These are phyloP conservation scores for Nakazawaea populi DNA, from an alignment of 805 yeast genomes.

Conservation along the genomic window DNA sequence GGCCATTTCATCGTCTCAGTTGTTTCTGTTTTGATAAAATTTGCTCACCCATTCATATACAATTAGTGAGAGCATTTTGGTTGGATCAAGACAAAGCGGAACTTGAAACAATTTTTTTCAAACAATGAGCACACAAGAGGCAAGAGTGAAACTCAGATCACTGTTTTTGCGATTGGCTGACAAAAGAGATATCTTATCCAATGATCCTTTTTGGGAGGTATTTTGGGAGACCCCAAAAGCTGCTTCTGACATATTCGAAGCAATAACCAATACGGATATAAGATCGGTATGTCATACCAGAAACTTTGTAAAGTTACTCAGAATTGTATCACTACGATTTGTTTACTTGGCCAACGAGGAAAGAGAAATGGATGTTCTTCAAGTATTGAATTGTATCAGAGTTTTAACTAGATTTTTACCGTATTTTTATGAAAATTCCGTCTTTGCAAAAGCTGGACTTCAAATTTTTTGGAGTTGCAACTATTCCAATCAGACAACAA, in stretches of 20 bases:
- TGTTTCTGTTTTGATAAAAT: background rate
- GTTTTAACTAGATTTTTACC: constrained; percentile 64
- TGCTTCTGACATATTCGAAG: constrained; percentile 51
- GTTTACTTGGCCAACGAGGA: constrained; percentile 12
- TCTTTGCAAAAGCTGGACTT: constrained; percentile 26
- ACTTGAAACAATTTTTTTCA: background rate
- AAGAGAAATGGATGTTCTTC: constrained; percentile 18
- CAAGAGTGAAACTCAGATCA: constrained; percentile 52
- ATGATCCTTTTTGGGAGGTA: constrained; percentile 34
- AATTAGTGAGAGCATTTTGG: background rate
- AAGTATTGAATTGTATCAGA: constrained; percentile 51
- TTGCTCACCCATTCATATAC: background rate
- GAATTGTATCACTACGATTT: constrained; percentile 30
- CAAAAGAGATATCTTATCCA: constrained; percentile 27
- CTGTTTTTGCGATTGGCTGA: constrained; percentile 57
- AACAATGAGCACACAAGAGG: constrained; percentile 70
- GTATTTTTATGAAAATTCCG: constrained; percentile 50
- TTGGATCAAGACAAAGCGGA: background rate
- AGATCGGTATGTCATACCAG: constrained; percentile 54
- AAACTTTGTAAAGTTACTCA: constrained; percentile 51
- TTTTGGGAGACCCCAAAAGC: constrained; percentile 45
- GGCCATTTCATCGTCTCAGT: background rate
- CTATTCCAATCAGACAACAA: constrained; percentile 12
- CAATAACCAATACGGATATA: constrained; percentile 53
- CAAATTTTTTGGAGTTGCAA: constrained; percentile 39